Base-by-base conservation (phyloP, 2,329 filamentous ascomycete species). In the Xylariaceae sp. region DNA sequence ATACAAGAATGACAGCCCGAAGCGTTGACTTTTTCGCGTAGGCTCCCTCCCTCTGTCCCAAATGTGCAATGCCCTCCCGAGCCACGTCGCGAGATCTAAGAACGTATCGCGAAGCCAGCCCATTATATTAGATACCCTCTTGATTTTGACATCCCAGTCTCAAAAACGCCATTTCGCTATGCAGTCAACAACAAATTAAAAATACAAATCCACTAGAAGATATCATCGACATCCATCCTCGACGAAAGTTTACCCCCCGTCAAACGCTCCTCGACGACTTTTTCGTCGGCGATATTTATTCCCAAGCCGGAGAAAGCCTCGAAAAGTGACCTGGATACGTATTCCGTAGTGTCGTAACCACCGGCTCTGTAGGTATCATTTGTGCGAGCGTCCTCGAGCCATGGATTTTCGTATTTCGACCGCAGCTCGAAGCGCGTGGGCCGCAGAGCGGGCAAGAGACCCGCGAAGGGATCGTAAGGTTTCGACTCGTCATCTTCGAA, bases 261-360 rank as follows among this genome's bases (percentile, higher is more conserved):
- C 62, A 65, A 64, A 7, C 65, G 67, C 42, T 63, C 68, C 42
- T 75, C 72, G 2, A 61, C 64, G 2, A 66, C 61, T 70, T 81
- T 82, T 65, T 96, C 92, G 42, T 97, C 90, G 34, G 82, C 87
- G 40, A 99, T 77, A 62, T 96, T 95, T 40, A 96, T 89, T 1
- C 89, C 90, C 54, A 99, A 70, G 0, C 95, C 94, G 0, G 89
- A 84, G 71, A 97, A 97, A 0, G 93, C 91, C 66, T 97, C 92
- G 55, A 90, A 88, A 66, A 99, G 74, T 19, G 89, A 86, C 19
- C 92, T 79, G 7, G 84, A 78, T 63, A 90, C 89, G 66, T 94
- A 97, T 66, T 96, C 91, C 33, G 81, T 76, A 41, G 93, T 75
- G 63, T 87, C 86, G 71, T 95, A 97, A 0, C 94, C 95, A 31